A percentile compares a stretch with the other conserved stretches of the same genome.
Conservation (phyloP, 805 yeast species). For the Clavispora fructus region DNA sequence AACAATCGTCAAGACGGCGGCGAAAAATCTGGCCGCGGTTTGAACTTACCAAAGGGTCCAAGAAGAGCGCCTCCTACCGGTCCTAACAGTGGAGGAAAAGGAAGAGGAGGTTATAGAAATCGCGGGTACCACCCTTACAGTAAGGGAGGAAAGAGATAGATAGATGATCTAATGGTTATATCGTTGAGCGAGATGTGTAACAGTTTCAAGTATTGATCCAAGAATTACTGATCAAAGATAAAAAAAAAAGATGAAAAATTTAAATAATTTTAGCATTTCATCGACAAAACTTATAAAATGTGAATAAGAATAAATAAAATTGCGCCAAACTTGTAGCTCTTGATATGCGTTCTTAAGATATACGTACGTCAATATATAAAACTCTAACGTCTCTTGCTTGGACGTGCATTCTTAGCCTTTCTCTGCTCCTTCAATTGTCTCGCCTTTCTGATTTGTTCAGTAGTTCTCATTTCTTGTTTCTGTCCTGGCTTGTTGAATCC, state of each 20-base stretch:
- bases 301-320: background rate
- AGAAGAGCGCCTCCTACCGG: constrained; percentile 39
- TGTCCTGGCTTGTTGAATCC: constrained; percentile 51
- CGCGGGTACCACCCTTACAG: constrained; percentile 41
- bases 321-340: background rate
- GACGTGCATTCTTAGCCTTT: constrained; percentile 83
- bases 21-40: constrained; percentile 19
- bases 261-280: background rate
- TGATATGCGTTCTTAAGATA: background rate
- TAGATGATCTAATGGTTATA: background rate
- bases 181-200: background rate
- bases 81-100: constrained; percentile 27
- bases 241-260: background rate
- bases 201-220: background rate
- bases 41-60: constrained; percentile 50
- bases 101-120: constrained; percentile 19
- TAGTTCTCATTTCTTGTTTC: constrained; percentile 55
- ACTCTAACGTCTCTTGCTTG: constrained; percentile 29
- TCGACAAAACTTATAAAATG: no score
- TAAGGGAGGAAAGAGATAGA: constrained; percentile 31
- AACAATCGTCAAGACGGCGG: constrained; percentile 1
- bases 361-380: background rate
- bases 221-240: background rate
- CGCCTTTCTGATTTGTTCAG: constrained; percentile 73
- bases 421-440: constrained; percentile 67